Percentiles rank a stretch among this genome's conserved stretches.
Evolutionary conservation across 768 basidiomycete genomes (phyloP).

Genomic region (Fomitopsis serialis): DNA sequence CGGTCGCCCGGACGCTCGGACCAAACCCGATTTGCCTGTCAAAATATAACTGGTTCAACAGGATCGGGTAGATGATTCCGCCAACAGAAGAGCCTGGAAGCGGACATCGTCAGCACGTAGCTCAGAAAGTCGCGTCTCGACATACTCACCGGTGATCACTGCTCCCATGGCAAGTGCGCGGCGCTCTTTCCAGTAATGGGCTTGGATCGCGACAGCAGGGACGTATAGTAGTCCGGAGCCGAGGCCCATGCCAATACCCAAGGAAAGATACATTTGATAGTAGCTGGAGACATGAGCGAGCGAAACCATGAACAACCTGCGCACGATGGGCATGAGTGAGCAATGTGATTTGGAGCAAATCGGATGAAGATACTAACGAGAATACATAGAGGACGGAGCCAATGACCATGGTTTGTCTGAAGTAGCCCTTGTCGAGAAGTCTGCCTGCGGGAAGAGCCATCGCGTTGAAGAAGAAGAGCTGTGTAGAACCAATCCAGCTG

Average conservation of each 20-base stretch:
- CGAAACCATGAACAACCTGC: conserved; percentile 41
- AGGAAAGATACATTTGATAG: conserved; percentile 45
- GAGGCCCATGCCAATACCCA: conserved; percentile 51
- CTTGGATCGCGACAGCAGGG: conserved; percentile 41
- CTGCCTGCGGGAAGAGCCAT: conserved; percentile 14
- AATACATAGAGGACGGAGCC: conserved; percentile 10
- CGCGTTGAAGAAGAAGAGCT: conserved; percentile 17
- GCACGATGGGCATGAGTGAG: neutral
- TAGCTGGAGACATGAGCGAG: conserved; percentile 32
- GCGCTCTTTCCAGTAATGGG: conserved; percentile 46
- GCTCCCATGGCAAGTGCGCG: conserved; percentile 49
- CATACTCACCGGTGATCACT: conserved; percentile 40
- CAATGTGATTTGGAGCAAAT: conserved; percentile 20
- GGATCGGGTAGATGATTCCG: conserved; percentile 41
- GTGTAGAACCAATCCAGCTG: conserved; percentile 26
- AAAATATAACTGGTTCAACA: conserved; percentile 42
- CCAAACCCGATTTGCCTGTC: conserved; percentile 31
- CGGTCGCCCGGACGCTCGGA: conserved; percentile 36
- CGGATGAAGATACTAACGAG: conserved; percentile 35
- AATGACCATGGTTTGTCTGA: conserved; percentile 8
- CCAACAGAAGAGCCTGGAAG: neutral
- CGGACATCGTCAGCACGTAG: neutral
- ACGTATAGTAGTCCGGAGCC: conserved; percentile 44
- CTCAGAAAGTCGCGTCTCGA: neutral
- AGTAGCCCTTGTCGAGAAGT: conserved; percentile 30